phyloP scores from a whole-genome alignment of 1,284 basidiomycete species.

The Porogramme epimiltina region DNA sequence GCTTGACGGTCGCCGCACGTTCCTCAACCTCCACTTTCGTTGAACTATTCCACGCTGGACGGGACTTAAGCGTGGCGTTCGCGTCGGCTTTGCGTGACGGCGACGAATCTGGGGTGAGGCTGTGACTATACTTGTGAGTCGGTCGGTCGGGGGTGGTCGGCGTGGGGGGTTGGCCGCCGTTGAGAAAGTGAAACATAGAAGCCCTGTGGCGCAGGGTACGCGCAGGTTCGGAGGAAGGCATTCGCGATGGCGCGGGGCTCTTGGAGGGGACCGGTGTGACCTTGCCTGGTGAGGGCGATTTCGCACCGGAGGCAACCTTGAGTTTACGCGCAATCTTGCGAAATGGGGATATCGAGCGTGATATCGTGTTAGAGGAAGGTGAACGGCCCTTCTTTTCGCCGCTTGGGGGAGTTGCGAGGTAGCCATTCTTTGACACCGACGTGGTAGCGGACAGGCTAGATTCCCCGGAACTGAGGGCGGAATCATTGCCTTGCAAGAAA shows the following conservation, averaged over 20 bases:
- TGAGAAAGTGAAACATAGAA: conserved; percentile 57
- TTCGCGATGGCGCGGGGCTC: conserved; percentile 34
- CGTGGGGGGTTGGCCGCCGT: conserved; percentile 38
- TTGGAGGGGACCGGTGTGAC: conserved; percentile 51
- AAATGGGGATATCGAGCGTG: conserved; percentile 76
- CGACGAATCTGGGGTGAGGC: conserved; percentile 69
- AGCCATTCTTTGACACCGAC: conserved; percentile 53
- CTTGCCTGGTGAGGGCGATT: conserved; percentile 42
- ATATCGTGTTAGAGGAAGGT: conserved; percentile 54
- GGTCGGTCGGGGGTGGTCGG: conserved; percentile 58
- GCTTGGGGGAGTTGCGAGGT: conserved; percentile 64
- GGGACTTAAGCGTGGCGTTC: conserved; percentile 44
- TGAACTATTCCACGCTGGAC: conserved; percentile 73
- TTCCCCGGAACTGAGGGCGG: conserved; percentile 61
- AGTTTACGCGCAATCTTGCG: conserved; percentile 73
- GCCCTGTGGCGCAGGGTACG: conserved; percentile 55
- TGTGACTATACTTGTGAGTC: conserved; percentile 68
- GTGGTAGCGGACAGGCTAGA: conserved; percentile 63
- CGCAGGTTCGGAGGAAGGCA: conserved; percentile 57
- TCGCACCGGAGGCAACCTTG: conserved; percentile 39
- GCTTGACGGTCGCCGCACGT: conserved; percentile 46
- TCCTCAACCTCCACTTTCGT: conserved; percentile 66
- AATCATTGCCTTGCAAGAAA: conserved; percentile 51
- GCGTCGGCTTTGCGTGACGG: conserved; percentile 40
- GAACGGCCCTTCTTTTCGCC: conserved; percentile 44